Base-by-base conservation (phyloP, 2,329 filamentous ascomycete genomes). In the Pestalotiopsis fici region DNA sequence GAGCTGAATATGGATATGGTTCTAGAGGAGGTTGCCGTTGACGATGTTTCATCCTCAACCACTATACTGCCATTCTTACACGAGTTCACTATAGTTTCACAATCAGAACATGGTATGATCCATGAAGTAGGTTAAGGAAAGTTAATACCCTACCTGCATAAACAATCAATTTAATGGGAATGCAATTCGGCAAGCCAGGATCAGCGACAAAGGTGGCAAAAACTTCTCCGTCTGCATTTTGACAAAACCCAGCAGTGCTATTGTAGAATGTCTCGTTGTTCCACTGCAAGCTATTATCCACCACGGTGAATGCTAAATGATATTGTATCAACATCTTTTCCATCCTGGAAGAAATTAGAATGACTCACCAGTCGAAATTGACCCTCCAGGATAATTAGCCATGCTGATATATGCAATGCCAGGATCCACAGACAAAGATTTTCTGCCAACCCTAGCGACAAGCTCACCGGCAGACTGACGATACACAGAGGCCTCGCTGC, bases 371-470 rank as follows among this genome's bases (percentile, higher is more conserved):
- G 39, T 67, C 12, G 47, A 35, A 35, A 67, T 65, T n/a, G 61
- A 65, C 5, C 66, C 54, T 23, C 61, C 60, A 4, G 60, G 23
- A 25, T 64, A 67, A 50, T 65, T 50, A 1, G 55, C 23, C 25
- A 67, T 59, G 23, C 64, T 60, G 25, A 64, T 65, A 18, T 60
- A 65, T 18, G 54, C 21, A 12, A 65, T 61, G 2, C 56, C 66
- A 21, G 61, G 66, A 31, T 67, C 66, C n/a, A 65, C 61, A 2
- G 66, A 67, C 37, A 67, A 21, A n/a, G 66, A 54, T 25, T 21
- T 50, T 18, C 28, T 54, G 5, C n/a, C 31, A 7, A 27, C 18
- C 4, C 54, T 43, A 12, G 23, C 37, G 18, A 60, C 25, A 28
- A 67, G 23, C 13, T 59, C 35, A 27, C 66, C 61, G 54, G 23